Base-by-base conservation (phyloP, 140 eudicot genomes). In the Ambrosia hybrid region DNA sequence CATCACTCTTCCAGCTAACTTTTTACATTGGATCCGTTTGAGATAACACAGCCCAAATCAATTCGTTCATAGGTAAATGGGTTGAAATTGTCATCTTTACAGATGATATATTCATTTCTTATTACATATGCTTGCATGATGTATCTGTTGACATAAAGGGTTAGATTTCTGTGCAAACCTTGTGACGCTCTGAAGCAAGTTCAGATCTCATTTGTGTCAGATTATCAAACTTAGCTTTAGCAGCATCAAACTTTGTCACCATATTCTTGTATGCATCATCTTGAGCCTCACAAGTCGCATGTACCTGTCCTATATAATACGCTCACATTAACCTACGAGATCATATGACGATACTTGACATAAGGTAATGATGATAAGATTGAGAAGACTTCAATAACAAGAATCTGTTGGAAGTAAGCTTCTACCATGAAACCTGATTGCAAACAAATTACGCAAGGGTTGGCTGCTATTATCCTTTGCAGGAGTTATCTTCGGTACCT, bases 191-290 rank as follows among this genome's bases (percentile, higher is more conserved):
- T 39, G 81, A 61, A 60, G 85, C 76, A 72, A 81, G 88, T 26
- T 83, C 70, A 34, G 72, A 74, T 80, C 79, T 83, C 71, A 52
- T 77, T 45, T 81, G 81, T 62, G 66, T 67, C 66, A 85, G 57
- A 68, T 72, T 46, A 46, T 86, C 82, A 77, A 89, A 61, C 62
- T 81, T 80, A 72, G 84, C 67, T 80, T 85, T 70, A 10, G 91
- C 91, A 77, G 91, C 80, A 73, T 81, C 83, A 59, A 86, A 21
- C 68, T 81, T 66, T 43, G 15, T 46, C 67, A 64, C 80, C 11
- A 73, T 66, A 57, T 56, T 61, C 62, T 68, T 73, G 83, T 69
- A 76, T 49, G 58, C 63, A 49, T 78, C 81, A 64, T 74, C 88
- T 81, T 81, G 86, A 75, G 76, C 67, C 63, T 71, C 78, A 68